Percentiles rank a stretch among this genome's conserved stretches.
Evolutionary conservation across 768 basidiomycete genomes (phyloP).

Genomic region (Daedalea quercina): DNA sequence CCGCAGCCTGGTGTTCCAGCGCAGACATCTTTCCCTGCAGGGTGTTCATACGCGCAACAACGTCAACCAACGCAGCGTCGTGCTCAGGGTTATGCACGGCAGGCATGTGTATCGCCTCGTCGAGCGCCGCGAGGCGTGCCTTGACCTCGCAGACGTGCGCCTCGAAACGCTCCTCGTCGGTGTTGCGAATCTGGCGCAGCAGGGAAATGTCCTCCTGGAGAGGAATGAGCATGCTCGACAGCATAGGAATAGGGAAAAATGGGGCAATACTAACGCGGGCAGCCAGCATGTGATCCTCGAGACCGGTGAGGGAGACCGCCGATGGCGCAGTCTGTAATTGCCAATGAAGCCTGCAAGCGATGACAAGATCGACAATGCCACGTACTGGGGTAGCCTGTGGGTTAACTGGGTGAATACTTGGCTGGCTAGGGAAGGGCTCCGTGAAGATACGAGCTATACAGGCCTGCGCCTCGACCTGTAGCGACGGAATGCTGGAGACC

Average conservation of each 20-base stretch:
- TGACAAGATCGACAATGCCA: neutral
- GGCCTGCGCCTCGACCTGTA: too few species aligned
- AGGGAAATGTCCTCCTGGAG: constrained; percentile 26
- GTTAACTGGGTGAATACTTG: too few species aligned
- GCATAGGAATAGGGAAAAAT: neutral
- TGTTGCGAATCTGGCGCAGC: constrained; percentile 33
- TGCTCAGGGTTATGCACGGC: constrained; percentile 16
- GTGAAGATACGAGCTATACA: too few species aligned
- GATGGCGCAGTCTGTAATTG: neutral
- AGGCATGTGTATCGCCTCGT: constrained; percentile 33
- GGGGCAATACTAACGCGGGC: constrained; percentile 10
- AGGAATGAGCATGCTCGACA: neutral
- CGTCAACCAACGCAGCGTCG: constrained; percentile 29
- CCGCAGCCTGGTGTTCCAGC: constrained; percentile 8
- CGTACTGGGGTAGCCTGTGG: too few species aligned
- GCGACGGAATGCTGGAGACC: too few species aligned
- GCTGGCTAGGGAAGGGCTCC: too few species aligned
- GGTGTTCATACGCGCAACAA: constrained; percentile 8
- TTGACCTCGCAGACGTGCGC: constrained; percentile 31
- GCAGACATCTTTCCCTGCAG: constrained; percentile 8
- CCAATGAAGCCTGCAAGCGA: neutral
- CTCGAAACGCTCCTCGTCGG: constrained; percentile 30
- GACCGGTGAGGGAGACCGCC: neutral
- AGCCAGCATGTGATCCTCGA: constrained; percentile 6
- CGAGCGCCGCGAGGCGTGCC: constrained; percentile 33